These are phyloP conservation scores for Lyophyllum decastes DNA, from an alignment of 768 basidiomycete genomes.

Conservation along the genomic window DNA sequence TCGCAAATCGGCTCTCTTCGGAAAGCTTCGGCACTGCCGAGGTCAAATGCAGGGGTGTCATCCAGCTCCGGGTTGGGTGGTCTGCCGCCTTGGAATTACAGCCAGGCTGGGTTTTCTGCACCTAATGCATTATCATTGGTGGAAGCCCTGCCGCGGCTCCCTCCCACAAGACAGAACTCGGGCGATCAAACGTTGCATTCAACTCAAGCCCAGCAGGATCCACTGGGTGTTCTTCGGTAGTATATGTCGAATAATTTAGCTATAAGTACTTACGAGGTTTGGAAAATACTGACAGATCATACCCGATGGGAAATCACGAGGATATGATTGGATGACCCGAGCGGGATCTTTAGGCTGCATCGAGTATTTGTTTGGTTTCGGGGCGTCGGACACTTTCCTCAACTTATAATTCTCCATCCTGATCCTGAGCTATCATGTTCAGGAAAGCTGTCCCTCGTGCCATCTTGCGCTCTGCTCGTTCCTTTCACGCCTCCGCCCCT, in stretches of 20 bases:
- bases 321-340: slow-evolving; percentile 40
- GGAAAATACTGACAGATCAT: too few relatives aligned
- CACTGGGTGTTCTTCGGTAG: slow-evolving; percentile 34
- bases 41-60: slow-evolving; percentile 2
- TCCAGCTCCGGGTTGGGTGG: slow-evolving; percentile 21
- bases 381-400: background rate
- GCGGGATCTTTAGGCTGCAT: slow-evolving; percentile 27
- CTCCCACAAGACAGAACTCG: slow-evolving; percentile 28
- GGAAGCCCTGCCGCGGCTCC: slow-evolving; percentile 50
- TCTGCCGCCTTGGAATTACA: slow-evolving; percentile 56
- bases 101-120: slow-evolving; percentile 48
- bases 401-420: slow-evolving; percentile 12
- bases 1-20: slow-evolving; percentile 13
- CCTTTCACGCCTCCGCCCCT: slow-evolving; percentile 68
- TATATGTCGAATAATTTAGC: background rate
- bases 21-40: slow-evolving; percentile 3
- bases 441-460: slow-evolving; percentile 62
- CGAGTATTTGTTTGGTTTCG: slow-evolving; percentile 16
- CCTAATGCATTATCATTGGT: slow-evolving; percentile 31
- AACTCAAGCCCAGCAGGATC: slow-evolving; percentile 30
- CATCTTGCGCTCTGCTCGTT: slow-evolving; percentile 49
- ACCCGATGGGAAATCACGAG: slow-evolving; percentile 40
- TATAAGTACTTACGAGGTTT: too few relatives aligned
- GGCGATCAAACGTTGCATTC: slow-evolving; percentile 30
- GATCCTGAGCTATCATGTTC: slow-evolving; percentile 51